Evolutionary conservation across 352 stramenopile genomes (phyloP).

Genomic region (Globisporangium paddicum): DNA sequence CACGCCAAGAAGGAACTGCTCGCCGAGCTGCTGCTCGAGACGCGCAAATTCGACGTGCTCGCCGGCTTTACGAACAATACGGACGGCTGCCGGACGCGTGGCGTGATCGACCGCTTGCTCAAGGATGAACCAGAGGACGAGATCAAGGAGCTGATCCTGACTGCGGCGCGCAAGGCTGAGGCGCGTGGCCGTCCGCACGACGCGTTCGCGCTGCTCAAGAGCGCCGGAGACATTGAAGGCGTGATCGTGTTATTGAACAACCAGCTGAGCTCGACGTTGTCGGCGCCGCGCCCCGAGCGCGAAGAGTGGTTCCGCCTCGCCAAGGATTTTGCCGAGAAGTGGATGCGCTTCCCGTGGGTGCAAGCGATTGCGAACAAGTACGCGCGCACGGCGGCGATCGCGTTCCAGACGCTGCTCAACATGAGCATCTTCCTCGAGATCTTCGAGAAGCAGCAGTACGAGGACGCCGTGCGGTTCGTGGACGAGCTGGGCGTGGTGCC

Average conservation of each 20-base stretch:
- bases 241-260: constrained; percentile 67
- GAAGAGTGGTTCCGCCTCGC: constrained; percentile 80
- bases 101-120: constrained; percentile 65
- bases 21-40: constrained; percentile 73
- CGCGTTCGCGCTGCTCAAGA: constrained; percentile 74
- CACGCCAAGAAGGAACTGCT: constrained; percentile 66
- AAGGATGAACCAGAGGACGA: constrained; percentile 71
- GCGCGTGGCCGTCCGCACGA: constrained; percentile 65
- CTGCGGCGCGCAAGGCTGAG: constrained; percentile 67
- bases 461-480: constrained; percentile 80
- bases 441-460: constrained; percentile 77
- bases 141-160: constrained; percentile 72
- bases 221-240: constrained; percentile 73
- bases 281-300: constrained; percentile 49
- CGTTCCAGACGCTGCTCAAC: constrained; percentile 86
- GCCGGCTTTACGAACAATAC: constrained; percentile 79
- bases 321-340: constrained; percentile 83
- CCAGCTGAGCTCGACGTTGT: constrained; percentile 62
- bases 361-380: constrained; percentile 68
- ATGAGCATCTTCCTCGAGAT: constrained; percentile 84
- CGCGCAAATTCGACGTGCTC: constrained; percentile 73
- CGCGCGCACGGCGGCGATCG: constrained; percentile 57
- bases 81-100: constrained; percentile 75
- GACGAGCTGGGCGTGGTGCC: constrained; percentile 74
- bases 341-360: constrained; percentile 85